Evolutionary conservation across 1,284 basidiomycete genomes (phyloP), one percentile per base, ranked within the genome.

Genomic region (Earliella scabrosa): DNA sequence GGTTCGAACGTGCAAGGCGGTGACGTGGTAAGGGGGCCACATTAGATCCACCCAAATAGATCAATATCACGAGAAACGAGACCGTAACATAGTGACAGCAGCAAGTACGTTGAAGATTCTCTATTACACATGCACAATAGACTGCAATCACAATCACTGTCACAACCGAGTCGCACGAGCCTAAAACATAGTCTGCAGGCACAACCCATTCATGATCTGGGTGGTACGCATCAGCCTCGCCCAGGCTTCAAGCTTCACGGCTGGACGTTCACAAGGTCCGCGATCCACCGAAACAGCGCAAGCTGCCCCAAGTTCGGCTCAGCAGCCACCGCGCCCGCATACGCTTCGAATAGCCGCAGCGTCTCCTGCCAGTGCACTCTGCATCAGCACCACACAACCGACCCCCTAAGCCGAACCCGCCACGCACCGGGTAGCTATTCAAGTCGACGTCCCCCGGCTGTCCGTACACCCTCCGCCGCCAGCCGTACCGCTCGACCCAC

Each of bases 261-360:
- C 39, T 6, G 20, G 4, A 9, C 9, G 39, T 41, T 41, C 39
- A 41, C 48, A 13, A 52, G 44, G 5, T 45, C 51, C n/a, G 27
- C 35, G 27, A 52, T 32, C 51, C 51, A 52, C 7, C 32, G n/a
- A 6, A 27, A 26, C 16, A 52, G 51, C 6, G 26, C 24, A 1
- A 16, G 16, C 24, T 34, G 39, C 4, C 47, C 45, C 5, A 23
- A 20, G 16, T 26, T 8, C n/a, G 24, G 27, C 18, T 48, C 21
- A 21, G 34, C 46, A 20, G 31, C 26, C 2, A 54, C 53, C 14
- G 53, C 53, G 13, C 53, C 53, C 14, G 46, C 53, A 34, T 50
- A 55, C n/a, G 47, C 43, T 35, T 49, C 35, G 41, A 55, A 55
- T 4, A 55, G 43, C 11, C 53, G 32, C 16, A 26, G 23, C 27